Percentiles rank a stretch among this genome's conserved stretches.
Conservation (phyloP, 1,139 yeast species). For the Geotrichum bryndzae region DNA sequence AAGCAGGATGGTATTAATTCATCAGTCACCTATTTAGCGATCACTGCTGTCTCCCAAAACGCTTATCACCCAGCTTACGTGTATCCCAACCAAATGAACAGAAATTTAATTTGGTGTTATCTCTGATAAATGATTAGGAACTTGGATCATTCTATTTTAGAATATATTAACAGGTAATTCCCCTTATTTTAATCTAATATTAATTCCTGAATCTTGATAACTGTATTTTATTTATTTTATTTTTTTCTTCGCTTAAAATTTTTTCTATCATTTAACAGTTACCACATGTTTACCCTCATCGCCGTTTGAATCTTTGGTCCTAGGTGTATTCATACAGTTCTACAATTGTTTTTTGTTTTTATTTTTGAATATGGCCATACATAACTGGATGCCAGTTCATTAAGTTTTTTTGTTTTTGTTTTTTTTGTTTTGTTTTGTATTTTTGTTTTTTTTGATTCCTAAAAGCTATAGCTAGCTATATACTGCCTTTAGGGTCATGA, state of each 20-base stretch:
- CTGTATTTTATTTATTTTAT: background rate
- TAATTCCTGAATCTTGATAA: background rate
- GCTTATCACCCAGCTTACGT: background rate
- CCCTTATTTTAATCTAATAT: background rate
- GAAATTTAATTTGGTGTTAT: background rate
- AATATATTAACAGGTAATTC: background rate
- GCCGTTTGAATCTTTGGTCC: background rate
- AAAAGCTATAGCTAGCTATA: background rate
- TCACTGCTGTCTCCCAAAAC: background rate
- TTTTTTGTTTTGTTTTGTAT: background rate
- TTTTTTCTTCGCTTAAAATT: background rate
- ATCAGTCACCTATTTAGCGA: background rate
- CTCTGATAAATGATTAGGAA: background rate
- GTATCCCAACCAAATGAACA: background rate
- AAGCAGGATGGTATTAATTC: background rate
- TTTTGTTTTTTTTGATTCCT: background rate
- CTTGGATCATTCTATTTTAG: background rate
- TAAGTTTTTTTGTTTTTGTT: background rate
- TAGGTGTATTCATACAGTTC: background rate
- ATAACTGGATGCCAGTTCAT: background rate
- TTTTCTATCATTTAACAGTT: background rate
- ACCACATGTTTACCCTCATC: background rate
- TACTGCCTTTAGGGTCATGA: background rate
- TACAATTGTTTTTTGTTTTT: too few species aligned
- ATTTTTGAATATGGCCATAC: background rate